These are phyloP conservation scores for Achaetomium macrosporum DNA, from an alignment of 2,329 filamentous ascomycete genomes.

Conservation along the genomic window DNA sequence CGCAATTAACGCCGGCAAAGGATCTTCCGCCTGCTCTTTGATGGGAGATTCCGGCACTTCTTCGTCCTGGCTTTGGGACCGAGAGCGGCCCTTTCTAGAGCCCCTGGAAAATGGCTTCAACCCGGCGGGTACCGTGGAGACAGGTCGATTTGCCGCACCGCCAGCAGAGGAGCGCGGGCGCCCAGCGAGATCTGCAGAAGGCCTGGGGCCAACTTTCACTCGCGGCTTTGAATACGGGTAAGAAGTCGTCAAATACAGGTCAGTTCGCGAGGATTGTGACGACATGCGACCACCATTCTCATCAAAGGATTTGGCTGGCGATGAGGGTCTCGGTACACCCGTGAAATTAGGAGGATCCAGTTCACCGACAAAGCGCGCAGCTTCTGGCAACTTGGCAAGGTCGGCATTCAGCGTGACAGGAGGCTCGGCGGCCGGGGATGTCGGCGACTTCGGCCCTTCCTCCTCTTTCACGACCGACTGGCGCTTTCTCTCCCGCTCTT, in stretches of 20 bases:
- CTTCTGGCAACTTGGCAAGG: conserved; percentile 45
- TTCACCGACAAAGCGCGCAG: conserved; percentile 45
- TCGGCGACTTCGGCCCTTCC: conserved; percentile 27
- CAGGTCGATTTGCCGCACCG: conserved; percentile 58
- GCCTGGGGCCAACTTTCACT: conserved; percentile 82
- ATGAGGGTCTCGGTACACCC: conserved; percentile 40
- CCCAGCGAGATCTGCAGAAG: conserved; percentile 61
- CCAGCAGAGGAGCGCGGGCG: conserved; percentile 56
- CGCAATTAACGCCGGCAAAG: conserved; percentile 33
- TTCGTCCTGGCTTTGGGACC: conserved; percentile 30
- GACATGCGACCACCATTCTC: conserved; percentile 40
- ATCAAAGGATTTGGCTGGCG: conserved; percentile 41
- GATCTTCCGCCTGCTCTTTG: conserved; percentile 35
- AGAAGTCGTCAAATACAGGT: conserved; percentile 44
- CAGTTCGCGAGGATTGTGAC: conserved; percentile 47
- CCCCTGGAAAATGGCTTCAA: conserved; percentile 63
- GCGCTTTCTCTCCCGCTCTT: conserved; percentile 51
- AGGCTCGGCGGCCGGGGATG: conserved; percentile 30
- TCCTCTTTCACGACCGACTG: conserved; percentile 50
- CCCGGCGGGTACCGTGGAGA: conserved; percentile 75
- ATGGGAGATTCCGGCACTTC: conserved; percentile 29
- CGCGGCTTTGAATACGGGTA: conserved; percentile 63
- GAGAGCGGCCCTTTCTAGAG: conserved; percentile 44
- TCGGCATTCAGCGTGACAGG: conserved; percentile 48
- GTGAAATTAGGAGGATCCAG: conserved; percentile 48